These are phyloP conservation scores for Hypsizygus ulmarius DNA, from an alignment of 1,284 basidiomycete genomes.

Conservation along the genomic window DNA sequence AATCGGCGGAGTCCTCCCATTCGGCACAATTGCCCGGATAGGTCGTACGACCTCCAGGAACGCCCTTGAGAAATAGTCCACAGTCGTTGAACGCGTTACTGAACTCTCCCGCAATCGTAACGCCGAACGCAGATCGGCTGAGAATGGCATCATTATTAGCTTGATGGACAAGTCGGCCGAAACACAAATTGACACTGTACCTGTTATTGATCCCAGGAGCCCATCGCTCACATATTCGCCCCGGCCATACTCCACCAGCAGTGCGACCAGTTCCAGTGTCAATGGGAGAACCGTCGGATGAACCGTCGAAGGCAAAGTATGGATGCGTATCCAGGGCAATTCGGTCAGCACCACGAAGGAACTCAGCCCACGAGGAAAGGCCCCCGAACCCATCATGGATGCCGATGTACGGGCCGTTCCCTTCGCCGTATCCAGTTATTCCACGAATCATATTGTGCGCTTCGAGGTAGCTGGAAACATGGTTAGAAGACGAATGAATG, in stretches of 20 bases:
- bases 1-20: slow-evolving; percentile 62
- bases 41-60: slow-evolving; percentile 39
- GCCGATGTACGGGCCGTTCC: slow-evolving; percentile 77
- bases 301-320: slow-evolving; percentile 64
- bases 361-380: slow-evolving; percentile 60
- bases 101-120: slow-evolving; percentile 72
- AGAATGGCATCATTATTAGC: slow-evolving; percentile 1
- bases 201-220: slow-evolving; percentile 46
- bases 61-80: slow-evolving; percentile 66
- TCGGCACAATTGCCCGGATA: slow-evolving; percentile 52
- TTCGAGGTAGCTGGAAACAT: slow-evolving; percentile 53
- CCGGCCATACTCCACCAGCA: slow-evolving; percentile 56
- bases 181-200: slow-evolving; percentile 21
- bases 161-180: slow-evolving; percentile 3
- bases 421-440: slow-evolving; percentile 76
- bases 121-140: slow-evolving; percentile 52
- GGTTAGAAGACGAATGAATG: not conserved
- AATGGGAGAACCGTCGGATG: slow-evolving; percentile 44
- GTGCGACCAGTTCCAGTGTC: slow-evolving; percentile 35
- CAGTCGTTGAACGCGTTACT: slow-evolving; percentile 64
- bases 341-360: slow-evolving; percentile 77
- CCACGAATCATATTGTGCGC: slow-evolving; percentile 73
- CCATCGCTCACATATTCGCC: slow-evolving; percentile 55
- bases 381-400: slow-evolving; percentile 81
- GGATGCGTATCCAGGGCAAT: slow-evolving; percentile 77